Base-by-base conservation (phyloP, 2,329 filamentous ascomycete genomes). In the Aspergillus candidus region DNA sequence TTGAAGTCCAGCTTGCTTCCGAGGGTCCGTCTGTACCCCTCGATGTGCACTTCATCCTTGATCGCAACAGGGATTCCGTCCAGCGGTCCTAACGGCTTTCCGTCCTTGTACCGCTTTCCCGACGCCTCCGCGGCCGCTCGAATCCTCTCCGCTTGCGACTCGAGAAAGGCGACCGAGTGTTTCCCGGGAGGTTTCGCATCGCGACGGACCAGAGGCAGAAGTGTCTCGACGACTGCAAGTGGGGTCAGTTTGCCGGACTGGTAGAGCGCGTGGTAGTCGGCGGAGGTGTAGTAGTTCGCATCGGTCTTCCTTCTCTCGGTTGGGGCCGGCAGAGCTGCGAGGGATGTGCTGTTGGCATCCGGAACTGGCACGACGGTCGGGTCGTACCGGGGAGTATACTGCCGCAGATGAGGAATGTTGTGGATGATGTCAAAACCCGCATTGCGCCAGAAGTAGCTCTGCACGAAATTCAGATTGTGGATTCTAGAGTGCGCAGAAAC, bases 31-130 rank as follows among this genome's bases (percentile, higher is more conserved):
- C 78, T 75, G 60, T 88, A 90, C 11, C 85, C 87, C 51, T 79
- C 74, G 29, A 89, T 71, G 51, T 84, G 75, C 12, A 83, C 75
- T 58, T 94, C 88, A 59, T 94, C 88, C 68, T 95, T 94, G 55
- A 93, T 79, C 0, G 83, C 85, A 38, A 94, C 78, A 0, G 88
- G 89, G 1, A 94, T 80, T 11, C 89, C 89, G 57, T 95, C 89
- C 6, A 94, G 70, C 4, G 86, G 69, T 11, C 86, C 76, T 12
- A 88, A 64, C 0, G 82, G 75, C 49, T 75, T 75, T 0, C 86
- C 84, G 12, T 75, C 70, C 46, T 79, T 78, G 65, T 85, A 94
- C 36, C 89, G 75, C 59, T 78, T 72, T 0, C 88, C 85, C 1
- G 88, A 93, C 6, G 78, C 84, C 54, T 75, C 75, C 0, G 89